Conservation (phyloP, 2,329 filamentous ascomycete species). For the Epichloe coenophiala region DNA sequence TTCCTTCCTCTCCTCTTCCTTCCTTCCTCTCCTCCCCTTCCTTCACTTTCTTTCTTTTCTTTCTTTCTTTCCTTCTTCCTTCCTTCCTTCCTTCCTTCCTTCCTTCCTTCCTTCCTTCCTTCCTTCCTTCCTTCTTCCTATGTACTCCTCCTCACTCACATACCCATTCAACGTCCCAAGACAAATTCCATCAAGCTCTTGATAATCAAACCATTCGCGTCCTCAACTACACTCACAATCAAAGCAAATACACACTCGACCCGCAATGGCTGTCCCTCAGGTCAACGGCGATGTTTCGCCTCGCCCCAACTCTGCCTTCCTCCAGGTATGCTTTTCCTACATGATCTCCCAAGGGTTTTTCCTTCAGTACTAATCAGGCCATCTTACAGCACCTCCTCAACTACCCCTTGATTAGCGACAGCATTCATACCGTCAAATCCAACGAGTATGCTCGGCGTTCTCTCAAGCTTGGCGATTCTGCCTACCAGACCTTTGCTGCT, state of each 20-base stretch:
- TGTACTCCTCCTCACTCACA: no score
- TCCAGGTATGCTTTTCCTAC: conserved; percentile 27
- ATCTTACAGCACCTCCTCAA: conserved; percentile 58
- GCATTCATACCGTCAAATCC: conserved; percentile 63
- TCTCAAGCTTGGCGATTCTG: conserved; percentile 58
- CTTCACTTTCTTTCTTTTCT: no score
- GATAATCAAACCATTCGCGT: background rate
- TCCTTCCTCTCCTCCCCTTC: no score
- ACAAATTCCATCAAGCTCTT: background rate
- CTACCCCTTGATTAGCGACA: conserved; percentile 73
- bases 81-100: no score
- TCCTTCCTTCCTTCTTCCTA: background rate
- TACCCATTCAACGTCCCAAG: background rate
- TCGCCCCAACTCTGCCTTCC: conserved; percentile 32
- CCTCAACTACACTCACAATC: background rate
- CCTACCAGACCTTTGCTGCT: conserved; percentile 63
- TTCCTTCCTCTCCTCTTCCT: no score
- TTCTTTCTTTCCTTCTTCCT: no score
- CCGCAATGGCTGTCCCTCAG: conserved; percentile 26
- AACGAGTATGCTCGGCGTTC: conserved; percentile 78
- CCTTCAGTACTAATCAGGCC: background rate
- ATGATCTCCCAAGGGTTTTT: no score
- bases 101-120: no score
- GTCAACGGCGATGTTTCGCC: conserved; percentile 38
- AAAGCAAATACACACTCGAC: background rate